Base-by-base conservation (phyloP, 805 yeast genomes). In the Wickerhamomyces rabaulensis region DNA sequence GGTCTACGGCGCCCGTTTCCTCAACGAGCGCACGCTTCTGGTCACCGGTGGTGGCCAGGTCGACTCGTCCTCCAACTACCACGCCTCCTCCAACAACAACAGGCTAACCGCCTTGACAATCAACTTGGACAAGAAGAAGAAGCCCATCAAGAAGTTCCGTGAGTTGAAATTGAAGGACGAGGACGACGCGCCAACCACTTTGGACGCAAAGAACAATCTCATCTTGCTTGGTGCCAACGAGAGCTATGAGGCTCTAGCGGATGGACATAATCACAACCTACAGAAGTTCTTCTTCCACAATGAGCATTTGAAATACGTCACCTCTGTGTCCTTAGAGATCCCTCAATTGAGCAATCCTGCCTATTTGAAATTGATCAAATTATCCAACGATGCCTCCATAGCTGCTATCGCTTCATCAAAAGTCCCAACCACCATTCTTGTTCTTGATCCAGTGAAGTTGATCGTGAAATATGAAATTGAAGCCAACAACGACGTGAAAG, bases 121-220 rank as follows among this genome's bases (percentile, higher is more conserved):
- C 45, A 78, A 82, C 56, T 79, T 84, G 45, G 71, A 71, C 27
- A 76, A 78, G 51, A 61, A 65, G 40, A 67, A 63, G 50, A 70
- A 69, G 65, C 74, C 62, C 12, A 65, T 85, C 47, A 87, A 84
- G 61, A 75, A 81, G 52, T 86, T 78, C 62, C 70, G 94, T 51
- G 94, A 87, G 60, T 71, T 86, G 57, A 69, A 74, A 3, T 63
- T 83, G 48, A 77, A 80, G 7, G 71, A 75, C n/a, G 73, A 78
- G 36, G 95, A 87, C 56, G 96, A 90, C 63, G 80, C 86, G 13
- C 97, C 97, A 5, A 87, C 89, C 59, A 80, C 92, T 40, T 57
- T 92, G 42, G 96, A 84, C 56, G 78, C 79, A 33, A 65, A 67
- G 9, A 60, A 70, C 52, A 57, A 74, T 50, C 58, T 75, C 21